phyloP scores from a whole-genome alignment of 2,329 filamentous ascomycete genomes.

The Arthrinium phaeospermum region DNA sequence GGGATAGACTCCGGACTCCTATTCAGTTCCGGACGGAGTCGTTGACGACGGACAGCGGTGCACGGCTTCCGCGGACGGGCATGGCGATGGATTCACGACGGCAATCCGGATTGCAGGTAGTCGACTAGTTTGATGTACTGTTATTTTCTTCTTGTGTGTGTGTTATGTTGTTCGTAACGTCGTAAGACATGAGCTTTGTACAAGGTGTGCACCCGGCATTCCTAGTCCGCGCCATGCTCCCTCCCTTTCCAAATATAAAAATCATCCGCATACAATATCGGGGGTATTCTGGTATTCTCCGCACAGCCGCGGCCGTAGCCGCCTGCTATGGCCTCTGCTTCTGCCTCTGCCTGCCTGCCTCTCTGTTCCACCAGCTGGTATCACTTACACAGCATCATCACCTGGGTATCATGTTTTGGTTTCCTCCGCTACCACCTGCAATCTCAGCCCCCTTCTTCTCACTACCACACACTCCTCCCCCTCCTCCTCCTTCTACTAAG shows the following conservation, averaged over 20 bases:
- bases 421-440: neutral
- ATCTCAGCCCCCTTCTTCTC: neutral
- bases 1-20: neutral
- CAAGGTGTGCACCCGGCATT: slow-evolving; percentile 20
- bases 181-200: slow-evolving; percentile 28
- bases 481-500: neutral
- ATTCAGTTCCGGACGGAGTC: too few species aligned
- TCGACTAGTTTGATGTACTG: slow-evolving; percentile 30
- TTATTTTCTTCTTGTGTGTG: slow-evolving; percentile 22
- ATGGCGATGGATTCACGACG: neutral
- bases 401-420: slow-evolving; percentile 23
- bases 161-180: slow-evolving; percentile 19
- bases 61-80: neutral
- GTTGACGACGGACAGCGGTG: neutral
- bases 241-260: neutral
- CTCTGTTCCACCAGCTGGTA: neutral
- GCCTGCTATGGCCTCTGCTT: too few species aligned
- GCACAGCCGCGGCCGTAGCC: neutral
- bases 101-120: neutral
- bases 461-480: neutral
- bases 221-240: slow-evolving; percentile 16
- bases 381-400: neutral
- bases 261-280: slow-evolving; percentile 10
- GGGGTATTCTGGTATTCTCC: slow-evolving; percentile 1
- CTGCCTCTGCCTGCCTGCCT: neutral